phyloP scores from a whole-genome alignment of 257 asterid genomes.

The Ocimum tenuiflorum region DNA sequence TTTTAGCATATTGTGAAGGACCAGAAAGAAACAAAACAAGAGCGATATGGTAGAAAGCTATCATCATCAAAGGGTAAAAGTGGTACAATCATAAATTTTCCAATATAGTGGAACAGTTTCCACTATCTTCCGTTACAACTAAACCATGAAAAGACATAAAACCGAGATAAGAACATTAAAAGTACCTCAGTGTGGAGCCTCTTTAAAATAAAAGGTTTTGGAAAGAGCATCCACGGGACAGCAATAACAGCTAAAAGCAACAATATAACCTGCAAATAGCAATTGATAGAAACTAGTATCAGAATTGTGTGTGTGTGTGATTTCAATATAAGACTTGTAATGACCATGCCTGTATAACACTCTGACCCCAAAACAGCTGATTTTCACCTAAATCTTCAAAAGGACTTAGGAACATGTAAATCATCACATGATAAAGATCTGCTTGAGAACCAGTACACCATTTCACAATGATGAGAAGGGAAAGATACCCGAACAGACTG shows the following conservation, averaged over 20 bases:
- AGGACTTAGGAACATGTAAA: slow-evolving; percentile 94
- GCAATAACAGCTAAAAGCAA: slow-evolving; percentile 73
- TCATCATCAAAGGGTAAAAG: neutral
- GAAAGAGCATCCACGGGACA: slow-evolving; percentile 99
- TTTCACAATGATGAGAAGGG: slow-evolving; percentile 67
- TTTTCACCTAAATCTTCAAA: slow-evolving; percentile 81
- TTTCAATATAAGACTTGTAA: slow-evolving; percentile 2
- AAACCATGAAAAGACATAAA: slow-evolving; percentile 1
- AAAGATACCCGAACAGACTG: slow-evolving; percentile 89
- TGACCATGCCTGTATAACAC: slow-evolving; percentile 63
- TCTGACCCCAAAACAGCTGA: slow-evolving; percentile 80
- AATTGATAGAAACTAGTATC: slow-evolving; percentile 6
- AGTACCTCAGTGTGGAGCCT: slow-evolving; percentile 74
- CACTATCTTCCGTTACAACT: slow-evolving; percentile 1
- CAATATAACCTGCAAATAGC: slow-evolving; percentile 58
- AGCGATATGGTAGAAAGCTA: neutral
- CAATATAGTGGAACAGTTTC: neutral
- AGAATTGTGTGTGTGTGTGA: neutral
- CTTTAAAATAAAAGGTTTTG: slow-evolving; percentile 85
- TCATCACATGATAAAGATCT: slow-evolving; percentile 94
- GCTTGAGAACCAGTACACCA: slow-evolving; percentile 96
- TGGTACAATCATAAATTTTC: neutral
- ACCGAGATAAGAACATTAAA: neutral
- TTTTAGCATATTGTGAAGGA: neutral
- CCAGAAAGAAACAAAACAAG: neutral